Base-by-base conservation (phyloP, 2,329 filamentous ascomycete genomes). In the Monosporascus sp. region DNA sequence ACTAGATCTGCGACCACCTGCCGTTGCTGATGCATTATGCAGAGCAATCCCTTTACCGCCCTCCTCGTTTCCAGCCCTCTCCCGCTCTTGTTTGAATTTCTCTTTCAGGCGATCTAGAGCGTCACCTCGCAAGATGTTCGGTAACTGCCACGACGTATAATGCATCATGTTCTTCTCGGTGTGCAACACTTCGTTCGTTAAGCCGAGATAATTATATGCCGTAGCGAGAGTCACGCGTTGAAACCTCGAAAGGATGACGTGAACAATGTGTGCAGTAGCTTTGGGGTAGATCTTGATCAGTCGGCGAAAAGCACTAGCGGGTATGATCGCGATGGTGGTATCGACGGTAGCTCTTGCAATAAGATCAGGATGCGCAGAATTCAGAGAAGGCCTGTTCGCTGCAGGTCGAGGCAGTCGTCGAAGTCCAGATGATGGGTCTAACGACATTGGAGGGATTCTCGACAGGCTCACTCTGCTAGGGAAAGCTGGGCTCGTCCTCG, bases 261-360 rank as follows among this genome's bases (percentile, higher is more conserved):
- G 94, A 6, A 99, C 91, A 58, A 99, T 97, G 65, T 99, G 95
- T 2, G 94, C 88, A 2, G 94, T 97, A 9, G 95, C 92, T 73
- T 95, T 96, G 9, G 94, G 94, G 63, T 97, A 99, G 24, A 97
- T 87, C 65, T 90, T 85, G 49, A 96, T 99, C 50, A 99, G 77
- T 8, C 95, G 86, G 50, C 91, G 85, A 64, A 99, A 99, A 3
- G 94, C 95, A 67, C 91, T 96, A 1, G 94, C 94, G 1, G 95
- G 95, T 53, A 99, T 99, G 58, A 99, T 95, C 6, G 94, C 94
- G 70, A 99, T 97, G 0, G 95, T 99, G 0, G 94, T 99, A 67
- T 99, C 95, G 24, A 95, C 88, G 17, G 91, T 95, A 6, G 94
- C 94, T 59, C 94, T 83, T n/a, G 93, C 94, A 59, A 99, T 90